Conservation (phyloP, 345 rosid species). For the Rhizophora apiculata region DNA sequence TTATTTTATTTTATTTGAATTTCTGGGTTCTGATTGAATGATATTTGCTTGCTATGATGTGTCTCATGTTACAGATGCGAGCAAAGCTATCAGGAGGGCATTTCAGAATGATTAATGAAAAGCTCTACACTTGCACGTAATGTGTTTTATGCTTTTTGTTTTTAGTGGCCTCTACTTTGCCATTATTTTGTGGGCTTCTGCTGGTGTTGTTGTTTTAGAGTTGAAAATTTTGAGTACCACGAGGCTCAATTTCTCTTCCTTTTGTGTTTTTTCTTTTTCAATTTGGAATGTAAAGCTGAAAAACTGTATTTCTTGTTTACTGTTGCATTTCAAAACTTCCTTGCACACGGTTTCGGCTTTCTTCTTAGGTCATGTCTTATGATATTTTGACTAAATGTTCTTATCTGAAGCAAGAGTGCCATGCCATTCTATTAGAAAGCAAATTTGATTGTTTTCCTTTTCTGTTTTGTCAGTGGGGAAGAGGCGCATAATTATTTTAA, state of each 20-base stretch:
- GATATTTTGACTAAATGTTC: no score
- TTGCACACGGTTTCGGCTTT: no score
- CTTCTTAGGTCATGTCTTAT: no score
- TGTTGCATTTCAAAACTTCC: no score
- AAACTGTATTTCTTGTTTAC: background rate
- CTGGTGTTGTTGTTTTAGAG: background rate
- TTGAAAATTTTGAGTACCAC: no score
- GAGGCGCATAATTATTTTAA: conserved; percentile 74
- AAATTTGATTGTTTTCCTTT: background rate
- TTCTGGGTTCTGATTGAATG: conserved; percentile 9
- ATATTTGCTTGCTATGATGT: background rate
- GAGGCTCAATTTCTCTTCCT: background rate
- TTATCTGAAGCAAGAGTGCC: background rate
- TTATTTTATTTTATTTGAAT: background rate
- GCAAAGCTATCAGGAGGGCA: conserved; percentile 78
- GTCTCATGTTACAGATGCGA: conserved; percentile 52
- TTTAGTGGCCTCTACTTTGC: no score
- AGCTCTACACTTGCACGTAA: conserved; percentile 91
- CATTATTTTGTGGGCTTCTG: background rate
- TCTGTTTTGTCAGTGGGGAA: conserved; percentile 50
- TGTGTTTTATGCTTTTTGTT: background rate
- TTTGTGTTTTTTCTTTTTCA: background rate
- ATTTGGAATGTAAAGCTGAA: background rate
- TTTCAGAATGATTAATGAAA: conserved; percentile 91
- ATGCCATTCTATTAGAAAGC: background rate